Evolutionary conservation across 2,329 filamentous ascomycete species (phyloP).

Genomic region (Cladosporium austrohemisphaericum): DNA sequence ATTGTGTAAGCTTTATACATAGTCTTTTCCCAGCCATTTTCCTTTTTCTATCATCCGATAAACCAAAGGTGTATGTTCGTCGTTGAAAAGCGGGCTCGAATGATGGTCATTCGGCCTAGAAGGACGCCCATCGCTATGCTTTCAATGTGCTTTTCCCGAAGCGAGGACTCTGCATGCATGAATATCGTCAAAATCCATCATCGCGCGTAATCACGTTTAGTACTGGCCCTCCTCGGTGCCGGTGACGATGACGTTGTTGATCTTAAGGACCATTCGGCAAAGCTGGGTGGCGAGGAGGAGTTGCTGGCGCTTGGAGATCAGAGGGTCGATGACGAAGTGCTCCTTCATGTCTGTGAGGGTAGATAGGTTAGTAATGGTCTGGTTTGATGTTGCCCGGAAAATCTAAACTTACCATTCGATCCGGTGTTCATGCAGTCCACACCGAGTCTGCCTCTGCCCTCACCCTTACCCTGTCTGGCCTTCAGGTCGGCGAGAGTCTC

Average conservation of each 20-base stretch:
- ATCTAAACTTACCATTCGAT: conserved; percentile 68
- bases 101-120: too few species aligned
- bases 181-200: neutral
- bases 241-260: conserved; percentile 91
- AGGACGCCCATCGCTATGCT: too few species aligned
- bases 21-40: too few species aligned
- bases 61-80: too few species aligned
- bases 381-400: neutral
- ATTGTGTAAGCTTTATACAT: too few species aligned
- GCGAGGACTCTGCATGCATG: too few species aligned
- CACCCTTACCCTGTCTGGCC: conserved; percentile 84
- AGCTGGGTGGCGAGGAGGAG: conserved; percentile 93
- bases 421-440: conserved; percentile 98
- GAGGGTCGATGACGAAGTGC: conserved; percentile 94
- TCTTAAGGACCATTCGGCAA: conserved; percentile 95
- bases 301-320: conserved; percentile 98
- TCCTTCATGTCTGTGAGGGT: conserved; percentile 78
- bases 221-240: conserved; percentile 85
- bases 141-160: too few species aligned
- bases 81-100: too few species aligned
- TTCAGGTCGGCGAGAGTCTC: conserved; percentile 93
- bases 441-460: conserved; percentile 72
- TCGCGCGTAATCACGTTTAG: conserved; percentile 46
- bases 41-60: too few species aligned
- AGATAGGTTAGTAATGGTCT: conserved; percentile 2